A percentile compares a stretch with the other conserved stretches of the same genome.
phyloP scores from a whole-genome alignment of 2,329 filamentous ascomycete genomes.

The Colletotrichum higginsianum region DNA sequence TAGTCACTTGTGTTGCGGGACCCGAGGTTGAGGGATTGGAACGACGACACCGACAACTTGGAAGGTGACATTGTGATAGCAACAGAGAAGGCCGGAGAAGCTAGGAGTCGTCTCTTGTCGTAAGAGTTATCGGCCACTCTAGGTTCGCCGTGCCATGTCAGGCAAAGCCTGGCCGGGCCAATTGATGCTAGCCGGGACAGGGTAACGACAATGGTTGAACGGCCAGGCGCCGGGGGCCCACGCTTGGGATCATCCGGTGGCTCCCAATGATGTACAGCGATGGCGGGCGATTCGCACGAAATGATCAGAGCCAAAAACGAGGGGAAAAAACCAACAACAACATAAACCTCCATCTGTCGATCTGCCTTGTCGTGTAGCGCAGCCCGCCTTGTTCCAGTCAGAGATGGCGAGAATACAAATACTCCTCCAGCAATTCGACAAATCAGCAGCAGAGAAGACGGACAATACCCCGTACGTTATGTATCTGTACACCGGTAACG shows the following conservation, averaged over 20 bases:
- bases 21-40: conserved; percentile 39
- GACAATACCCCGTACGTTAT: conserved; percentile 19
- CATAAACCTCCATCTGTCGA: background rate
- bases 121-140: conserved; percentile 20
- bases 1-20: conserved; percentile 45
- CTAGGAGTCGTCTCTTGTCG: background rate
- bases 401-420: conserved; percentile 18
- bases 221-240: conserved; percentile 34
- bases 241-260: conserved; percentile 35
- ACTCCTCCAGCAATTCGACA: conserved; percentile 2
- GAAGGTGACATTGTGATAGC: conserved; percentile 39
- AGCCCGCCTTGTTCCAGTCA: conserved; percentile 27
- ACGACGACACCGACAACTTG: conserved; percentile 29
- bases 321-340: background rate
- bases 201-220: conserved; percentile 13
- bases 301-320: conserved; percentile 39
- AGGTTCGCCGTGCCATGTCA: conserved; percentile 31
- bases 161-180: conserved; percentile 30
- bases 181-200: conserved; percentile 35
- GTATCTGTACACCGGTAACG: conserved; percentile 23
- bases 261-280: conserved; percentile 42
- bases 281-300: conserved; percentile 42
- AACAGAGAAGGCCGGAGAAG: conserved; percentile 19
- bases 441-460: conserved; percentile 30
- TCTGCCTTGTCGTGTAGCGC: conserved; percentile 24